Percentiles rank a stretch among this genome's conserved stretches.
Evolutionary conservation across 805 yeast genomes (phyloP).

Genomic region (Kodamaea lidongshanica): DNA sequence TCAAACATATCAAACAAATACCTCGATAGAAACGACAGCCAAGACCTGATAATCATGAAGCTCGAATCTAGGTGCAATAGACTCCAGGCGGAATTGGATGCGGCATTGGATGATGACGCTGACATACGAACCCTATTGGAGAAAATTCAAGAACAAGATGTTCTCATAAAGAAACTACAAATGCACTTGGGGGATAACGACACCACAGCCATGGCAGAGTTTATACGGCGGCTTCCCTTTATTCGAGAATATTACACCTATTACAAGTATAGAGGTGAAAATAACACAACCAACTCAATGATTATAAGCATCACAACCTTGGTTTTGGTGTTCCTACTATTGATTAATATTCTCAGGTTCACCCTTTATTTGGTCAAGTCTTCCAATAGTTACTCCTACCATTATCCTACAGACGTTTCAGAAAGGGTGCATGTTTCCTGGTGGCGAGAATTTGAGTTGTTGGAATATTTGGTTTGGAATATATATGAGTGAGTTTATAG

Average conservation of each 20-base stretch:
- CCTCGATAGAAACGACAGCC: conserved; percentile 11
- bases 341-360: conserved; percentile 15
- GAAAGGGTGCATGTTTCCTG: conserved; percentile 10
- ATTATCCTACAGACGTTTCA: conserved; percentile 2
- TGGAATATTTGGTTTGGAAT: conserved; percentile 26
- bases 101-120: conserved; percentile 2
- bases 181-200: background rate
- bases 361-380: conserved; percentile 11
- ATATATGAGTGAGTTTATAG: too few relatives aligned
- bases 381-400: conserved; percentile 1
- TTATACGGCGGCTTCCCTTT: conserved; percentile 23
- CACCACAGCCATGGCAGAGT: conserved; percentile 2
- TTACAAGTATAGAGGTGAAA: conserved; percentile 20
- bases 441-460: conserved; percentile 30
- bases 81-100: conserved; percentile 6
- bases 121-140: conserved; percentile 9
- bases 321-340: conserved; percentile 16
- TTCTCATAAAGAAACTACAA: conserved; percentile 13
- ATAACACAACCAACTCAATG: conserved; percentile 13
- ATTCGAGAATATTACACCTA: conserved; percentile 24
- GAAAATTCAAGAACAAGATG: conserved; percentile 18
- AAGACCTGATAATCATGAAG: conserved; percentile 4
- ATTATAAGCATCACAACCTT: conserved; percentile 19
- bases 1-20: conserved; percentile 14
- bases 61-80: conserved; percentile 6